Base-by-base conservation (phyloP, 1,284 basidiomycete species). In the Vanrija pseudolonga region DNA sequence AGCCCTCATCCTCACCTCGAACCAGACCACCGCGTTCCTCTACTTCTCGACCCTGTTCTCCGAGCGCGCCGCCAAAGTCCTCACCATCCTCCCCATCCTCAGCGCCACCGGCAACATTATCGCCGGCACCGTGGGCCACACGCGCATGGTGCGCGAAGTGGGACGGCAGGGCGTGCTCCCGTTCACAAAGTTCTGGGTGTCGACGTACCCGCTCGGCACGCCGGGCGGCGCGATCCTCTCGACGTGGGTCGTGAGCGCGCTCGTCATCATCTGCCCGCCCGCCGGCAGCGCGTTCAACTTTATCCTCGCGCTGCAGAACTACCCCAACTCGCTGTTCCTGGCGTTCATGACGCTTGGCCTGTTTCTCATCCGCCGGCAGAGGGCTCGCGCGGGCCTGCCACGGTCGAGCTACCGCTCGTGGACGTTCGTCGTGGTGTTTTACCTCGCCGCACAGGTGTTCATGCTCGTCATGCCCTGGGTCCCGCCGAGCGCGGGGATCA, bases 201-300 rank as follows among this genome's bases (percentile, higher is more conserved):
- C 45, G 41, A 67, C 65, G 37, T 44, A 56, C 46, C 70, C 72
- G 6, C 72, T 73, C 55, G 67, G 67, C 17, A 67, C 72, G 4
- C 71, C 72, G 32, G 12, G 12, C 32, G 12, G 12, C 32, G 32
- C 32, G 9, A 32, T 12, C 32, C 14, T 32, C 32, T 32, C n/a
- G n/a, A n/a, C n/a, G n/a, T n/a, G n/a, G n/a, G n/a, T n/a, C n/a
- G n/a, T n/a, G n/a, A n/a, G n/a, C n/a, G n/a, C n/a, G n/a, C n/a
- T n/a, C n/a, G n/a, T 83, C 56, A 77, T 84, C 48, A 80, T 84
- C 59, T 64, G 83, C n/a, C 79, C 75, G 0, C 83, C 82, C 1
- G 76, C 80, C 19, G 80, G 79, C 47, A 80, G 81, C 61, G 80
- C 81, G 1, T 83, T 82, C 72, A 77, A 77, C 55, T 81, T 83